These are phyloP conservation scores for Mycena filopes DNA, from an alignment of 768 basidiomycete genomes.

Conservation along the genomic window DNA sequence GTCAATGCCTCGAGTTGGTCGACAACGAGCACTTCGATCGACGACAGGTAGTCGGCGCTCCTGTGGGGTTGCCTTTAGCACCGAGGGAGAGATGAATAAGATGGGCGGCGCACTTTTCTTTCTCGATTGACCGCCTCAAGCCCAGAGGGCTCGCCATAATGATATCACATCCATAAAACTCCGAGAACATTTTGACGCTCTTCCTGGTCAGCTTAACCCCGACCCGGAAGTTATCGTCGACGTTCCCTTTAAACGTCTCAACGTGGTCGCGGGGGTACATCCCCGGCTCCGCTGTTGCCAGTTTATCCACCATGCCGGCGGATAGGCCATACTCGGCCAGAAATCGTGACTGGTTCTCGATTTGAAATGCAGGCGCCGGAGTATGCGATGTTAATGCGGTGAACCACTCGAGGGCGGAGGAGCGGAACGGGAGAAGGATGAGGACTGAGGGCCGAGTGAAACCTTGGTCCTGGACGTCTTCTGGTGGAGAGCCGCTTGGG, in stretches of 20 bases:
- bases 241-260: slow-evolving; percentile 95
- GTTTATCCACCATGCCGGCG: slow-evolving; percentile 80
- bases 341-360: slow-evolving; percentile 91
- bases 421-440: slow-evolving; percentile 93
- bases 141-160: slow-evolving; percentile 95
- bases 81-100: slow-evolving; percentile 15
- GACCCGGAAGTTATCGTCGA: slow-evolving; percentile 94
- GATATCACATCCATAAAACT: slow-evolving; percentile 91
- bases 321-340: slow-evolving; percentile 86
- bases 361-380: slow-evolving; percentile 76
- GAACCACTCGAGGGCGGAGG: slow-evolving; percentile 86
- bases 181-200: slow-evolving; percentile 89
- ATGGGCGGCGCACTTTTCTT: slow-evolving; percentile 93
- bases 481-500: slow-evolving; percentile 63
- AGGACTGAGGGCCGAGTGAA: slow-evolving; percentile 97
- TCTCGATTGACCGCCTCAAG: slow-evolving; percentile 90
- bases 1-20: slow-evolving; percentile 93
- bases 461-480: slow-evolving; percentile 94
- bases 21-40: slow-evolving; percentile 89
- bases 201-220: slow-evolving; percentile 94
- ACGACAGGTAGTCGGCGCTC: slow-evolving; percentile 90
- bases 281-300: slow-evolving; percentile 76
- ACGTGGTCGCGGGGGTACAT: slow-evolving; percentile 90
- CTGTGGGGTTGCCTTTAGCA: slow-evolving; percentile 50
- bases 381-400: slow-evolving; percentile 82